Percentiles rank a stretch among this genome's conserved stretches.
Evolutionary conservation across 1,139 yeast genomes (phyloP).

Genomic region (Hansenula sp.): DNA sequence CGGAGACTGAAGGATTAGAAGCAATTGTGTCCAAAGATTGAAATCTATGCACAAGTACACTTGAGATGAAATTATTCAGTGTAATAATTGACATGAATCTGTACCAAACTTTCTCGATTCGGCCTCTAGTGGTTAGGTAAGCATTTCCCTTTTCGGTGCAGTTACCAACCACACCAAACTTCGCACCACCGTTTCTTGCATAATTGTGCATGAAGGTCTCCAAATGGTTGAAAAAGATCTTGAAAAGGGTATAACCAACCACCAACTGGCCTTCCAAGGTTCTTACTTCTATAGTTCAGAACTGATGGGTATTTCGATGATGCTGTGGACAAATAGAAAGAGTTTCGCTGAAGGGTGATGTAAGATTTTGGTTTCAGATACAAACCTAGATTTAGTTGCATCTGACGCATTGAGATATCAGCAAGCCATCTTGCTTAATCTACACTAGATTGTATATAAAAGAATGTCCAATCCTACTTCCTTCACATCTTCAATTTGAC

Average conservation of each 20-base stretch:
- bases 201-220: background rate
- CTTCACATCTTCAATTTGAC: no score
- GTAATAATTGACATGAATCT: no score
- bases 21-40: no score
- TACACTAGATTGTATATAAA: background rate
- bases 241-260: constrained; percentile 2
- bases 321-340: no score
- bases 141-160: background rate
- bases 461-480: no score
- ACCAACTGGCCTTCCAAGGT: background rate
- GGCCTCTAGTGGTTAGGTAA: background rate
- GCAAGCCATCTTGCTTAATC: background rate
- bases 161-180: background rate
- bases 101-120: background rate
- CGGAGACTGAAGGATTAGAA: no score
- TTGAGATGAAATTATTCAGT: no score
- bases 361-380: background rate
- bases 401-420: background rate
- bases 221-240: background rate
- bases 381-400: background rate
- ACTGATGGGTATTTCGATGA: no score
- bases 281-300: no score
- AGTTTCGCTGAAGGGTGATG: background rate
- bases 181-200: background rate
- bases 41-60: no score